Base-by-base conservation (phyloP, 106 monocot genomes). In the Acorus gramineus region DNA sequence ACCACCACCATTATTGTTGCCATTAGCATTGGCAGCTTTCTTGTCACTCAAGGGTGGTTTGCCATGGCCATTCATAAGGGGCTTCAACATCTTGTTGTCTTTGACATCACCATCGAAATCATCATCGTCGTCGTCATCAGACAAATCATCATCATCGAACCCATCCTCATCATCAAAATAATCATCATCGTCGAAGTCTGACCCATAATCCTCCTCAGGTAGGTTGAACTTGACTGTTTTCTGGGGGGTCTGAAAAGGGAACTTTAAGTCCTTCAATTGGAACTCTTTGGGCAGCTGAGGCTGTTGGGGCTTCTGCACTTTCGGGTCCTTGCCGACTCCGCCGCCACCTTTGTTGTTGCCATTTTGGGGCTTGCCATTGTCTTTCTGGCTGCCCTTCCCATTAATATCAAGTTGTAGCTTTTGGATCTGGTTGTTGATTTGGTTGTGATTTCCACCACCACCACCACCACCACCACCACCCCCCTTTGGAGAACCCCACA, bases 151-250 rank as follows among this genome's bases (percentile, higher is more conserved):
- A 8, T 83, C 78, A 6, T 86, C 90, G 13, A 77, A 60, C 6
- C 76, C 78, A 7, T 83, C 86, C 4, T 85, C 82, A 45, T 56
- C 69, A 6, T 62, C 51, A 12, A 62, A 52, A 14, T 58, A 47
- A 7, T 50, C 56, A 3, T 64, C 72, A 46, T 79, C 77, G 52
- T 78, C 78, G 45, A 44, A 68, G 28, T 79, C 76, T 28, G 75
- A 69, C 3, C 72, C 72, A 0, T 79, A 75, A 0, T 92, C 81
- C 1, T 66, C 81, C 11, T 74, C 83, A 3, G 74, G 79, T 1
- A 77, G 47, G 8, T 49, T 59, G 55, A 84, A 84, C 74, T 82
- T 81, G 56, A 87, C 92, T 3, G 77, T 67, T 63, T 84, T 87
- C 42, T 69, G 78, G 45, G 79, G 70, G 50, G 83, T 83, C 11